phyloP scores from a whole-genome alignment of 2,329 filamentous ascomycete genomes.

The Talaromyces islandicus region DNA sequence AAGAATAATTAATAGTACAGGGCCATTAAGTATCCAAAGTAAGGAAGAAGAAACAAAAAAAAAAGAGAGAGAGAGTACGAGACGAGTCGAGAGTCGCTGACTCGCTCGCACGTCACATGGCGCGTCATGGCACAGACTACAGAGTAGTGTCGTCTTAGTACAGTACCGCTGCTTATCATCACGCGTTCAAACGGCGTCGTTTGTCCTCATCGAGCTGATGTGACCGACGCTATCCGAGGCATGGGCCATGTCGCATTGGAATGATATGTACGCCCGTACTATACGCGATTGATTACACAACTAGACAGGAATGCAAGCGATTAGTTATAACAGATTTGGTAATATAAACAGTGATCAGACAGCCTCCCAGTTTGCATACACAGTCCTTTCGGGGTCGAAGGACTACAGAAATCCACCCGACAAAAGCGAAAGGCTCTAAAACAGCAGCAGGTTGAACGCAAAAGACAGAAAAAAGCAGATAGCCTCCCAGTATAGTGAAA shows the following conservation, averaged over 20 bases:
- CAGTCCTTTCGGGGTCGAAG: constrained; percentile 7
- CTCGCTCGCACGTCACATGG: not conserved
- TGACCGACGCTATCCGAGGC: not conserved
- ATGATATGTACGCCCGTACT: not conserved
- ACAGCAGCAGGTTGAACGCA: constrained; percentile 7
- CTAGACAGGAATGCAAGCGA: not conserved
- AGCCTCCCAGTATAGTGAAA: constrained; percentile 16
- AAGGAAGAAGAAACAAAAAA: too few relatives aligned
- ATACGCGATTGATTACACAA: not conserved
- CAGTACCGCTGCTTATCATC: not conserved
- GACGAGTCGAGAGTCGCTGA: not conserved
- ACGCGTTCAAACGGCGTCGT: not conserved
- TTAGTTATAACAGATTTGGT: not conserved
- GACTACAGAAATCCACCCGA: constrained; percentile 24
- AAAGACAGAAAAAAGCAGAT: constrained; percentile 17
- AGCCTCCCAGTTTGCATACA: constrained; percentile 29
- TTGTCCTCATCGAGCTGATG: not conserved
- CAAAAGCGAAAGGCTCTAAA: constrained; percentile 6
- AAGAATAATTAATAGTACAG: not conserved
- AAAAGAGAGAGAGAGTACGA: too few relatives aligned
- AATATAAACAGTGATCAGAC: constrained; percentile 28
- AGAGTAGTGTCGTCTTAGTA: not conserved
- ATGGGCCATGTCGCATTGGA: not conserved
- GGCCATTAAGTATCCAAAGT: too few relatives aligned
- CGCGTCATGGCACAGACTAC: not conserved